Evolutionary conservation across 2,329 filamentous ascomycete genomes (phyloP).

Genomic region (Passalora sequoiae): DNA sequence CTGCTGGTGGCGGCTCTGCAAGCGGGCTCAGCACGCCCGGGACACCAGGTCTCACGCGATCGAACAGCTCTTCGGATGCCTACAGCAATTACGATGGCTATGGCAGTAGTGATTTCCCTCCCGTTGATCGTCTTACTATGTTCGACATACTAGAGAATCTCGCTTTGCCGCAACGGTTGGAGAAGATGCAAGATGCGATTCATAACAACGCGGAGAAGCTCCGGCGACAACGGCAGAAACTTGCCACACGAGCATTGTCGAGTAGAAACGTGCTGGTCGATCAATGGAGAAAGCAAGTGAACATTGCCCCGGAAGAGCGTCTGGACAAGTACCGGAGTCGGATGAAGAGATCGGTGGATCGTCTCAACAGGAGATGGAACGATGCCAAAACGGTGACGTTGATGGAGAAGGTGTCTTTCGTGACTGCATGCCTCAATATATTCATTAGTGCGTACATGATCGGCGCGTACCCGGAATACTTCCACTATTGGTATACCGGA

Average conservation of each 20-base stretch:
- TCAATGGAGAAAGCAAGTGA: constrained; percentile 82
- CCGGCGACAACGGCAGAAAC: constrained; percentile 70
- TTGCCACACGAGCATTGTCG: constrained; percentile 68
- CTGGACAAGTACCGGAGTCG: constrained; percentile 83
- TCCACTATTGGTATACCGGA: constrained; percentile 76
- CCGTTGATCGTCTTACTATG: constrained; percentile 81
- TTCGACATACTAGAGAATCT: constrained; percentile 94
- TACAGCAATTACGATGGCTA: constrained; percentile 80
- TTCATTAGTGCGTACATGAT: constrained; percentile 94
- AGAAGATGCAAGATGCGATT: constrained; percentile 80
- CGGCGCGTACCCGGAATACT: constrained; percentile 75
- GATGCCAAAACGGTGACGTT: constrained; percentile 82
- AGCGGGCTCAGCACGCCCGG: constrained; percentile 32
- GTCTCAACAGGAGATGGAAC: constrained; percentile 78
- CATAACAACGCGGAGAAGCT: constrained; percentile 81
- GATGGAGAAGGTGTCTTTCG: constrained; percentile 93
- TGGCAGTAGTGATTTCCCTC: constrained; percentile 77
- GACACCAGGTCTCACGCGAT: constrained; percentile 62
- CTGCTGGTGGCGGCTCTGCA: constrained; percentile 36
- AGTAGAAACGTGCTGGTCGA: constrained; percentile 89
- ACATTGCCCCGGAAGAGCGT: constrained; percentile 76
- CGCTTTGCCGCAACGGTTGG: constrained; percentile 80
- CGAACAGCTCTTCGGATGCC: constrained; percentile 68
- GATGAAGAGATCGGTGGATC: constrained; percentile 85
- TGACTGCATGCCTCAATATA: constrained; percentile 93